Evolutionary conservation across 2,329 filamentous ascomycete genomes (phyloP).

Genomic region (Ophiostoma ips): DNA sequence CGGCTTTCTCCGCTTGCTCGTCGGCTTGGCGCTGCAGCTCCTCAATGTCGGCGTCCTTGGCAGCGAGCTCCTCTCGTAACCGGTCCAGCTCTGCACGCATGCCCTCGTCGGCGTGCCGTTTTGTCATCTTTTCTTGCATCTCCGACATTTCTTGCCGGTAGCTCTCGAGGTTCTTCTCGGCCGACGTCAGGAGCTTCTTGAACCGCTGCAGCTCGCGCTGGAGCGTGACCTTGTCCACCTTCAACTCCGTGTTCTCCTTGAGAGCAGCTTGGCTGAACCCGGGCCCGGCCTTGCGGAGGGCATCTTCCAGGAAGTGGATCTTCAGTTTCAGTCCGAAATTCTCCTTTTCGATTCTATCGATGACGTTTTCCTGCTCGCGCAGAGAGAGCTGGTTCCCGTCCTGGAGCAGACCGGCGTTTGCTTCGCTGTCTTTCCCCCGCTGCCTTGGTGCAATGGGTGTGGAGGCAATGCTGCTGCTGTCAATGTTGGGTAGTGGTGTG

Average conservation of each 20-base stretch:
- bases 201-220: constrained; percentile 75
- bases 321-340: constrained; percentile 96
- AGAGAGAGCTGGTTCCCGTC: constrained; percentile 84
- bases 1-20: constrained; percentile 40
- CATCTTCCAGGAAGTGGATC: constrained; percentile 91
- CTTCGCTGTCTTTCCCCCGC: constrained; percentile 35
- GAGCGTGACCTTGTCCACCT: constrained; percentile 83
- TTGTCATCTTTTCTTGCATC: constrained; percentile 68
- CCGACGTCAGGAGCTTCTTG: constrained; percentile 67
- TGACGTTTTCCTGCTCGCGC: constrained; percentile 87
- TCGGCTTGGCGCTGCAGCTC: constrained; percentile 47
- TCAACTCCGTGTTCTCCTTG: constrained; percentile 90
- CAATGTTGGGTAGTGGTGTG: constrained; percentile 62
- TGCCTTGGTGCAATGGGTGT: constrained; percentile 65
- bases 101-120: constrained; percentile 57
- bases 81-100: constrained; percentile 47
- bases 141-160: constrained; percentile 73
- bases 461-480: constrained; percentile 66
- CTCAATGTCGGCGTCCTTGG: constrained; percentile 46
- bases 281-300: constrained; percentile 71
- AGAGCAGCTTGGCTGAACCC: constrained; percentile 81
- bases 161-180: constrained; percentile 73
- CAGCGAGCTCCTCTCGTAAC: constrained; percentile 41
- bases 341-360: constrained; percentile 94
- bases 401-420: constrained; percentile 55